A percentile compares a stretch with the other conserved stretches of the same genome.
Evolutionary conservation across 2,329 filamentous ascomycete species (phyloP).

Genomic region (Epicoccum sorghinum): DNA sequence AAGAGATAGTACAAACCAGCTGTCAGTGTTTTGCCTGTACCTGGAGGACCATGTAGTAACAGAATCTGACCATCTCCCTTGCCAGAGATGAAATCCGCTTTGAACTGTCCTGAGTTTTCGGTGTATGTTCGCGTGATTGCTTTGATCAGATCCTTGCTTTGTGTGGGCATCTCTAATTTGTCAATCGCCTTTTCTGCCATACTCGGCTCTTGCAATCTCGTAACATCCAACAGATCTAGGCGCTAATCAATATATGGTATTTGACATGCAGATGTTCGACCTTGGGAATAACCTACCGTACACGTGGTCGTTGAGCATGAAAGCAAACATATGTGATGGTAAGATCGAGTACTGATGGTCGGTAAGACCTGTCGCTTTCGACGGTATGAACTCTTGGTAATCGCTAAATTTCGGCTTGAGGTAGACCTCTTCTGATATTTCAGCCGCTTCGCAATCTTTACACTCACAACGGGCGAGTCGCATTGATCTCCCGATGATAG

Average conservation of each 20-base stretch:
- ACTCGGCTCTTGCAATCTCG: background rate
- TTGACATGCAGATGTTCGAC: too few species aligned
- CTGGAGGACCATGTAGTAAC: constrained; percentile 71
- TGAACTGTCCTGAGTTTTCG: background rate
- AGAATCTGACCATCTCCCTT: constrained; percentile 29
- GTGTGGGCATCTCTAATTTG: background rate
- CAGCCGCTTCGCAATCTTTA: background rate
- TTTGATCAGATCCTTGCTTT: background rate
- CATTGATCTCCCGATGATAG: background rate
- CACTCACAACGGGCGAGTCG: background rate
- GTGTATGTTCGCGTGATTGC: background rate
- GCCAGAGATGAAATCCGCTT: constrained; percentile 53
- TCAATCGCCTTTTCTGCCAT: background rate
- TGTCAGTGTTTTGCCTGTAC: constrained; percentile 89
- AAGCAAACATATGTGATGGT: constrained; percentile 14
- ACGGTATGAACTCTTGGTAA: background rate
- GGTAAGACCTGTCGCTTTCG: background rate
- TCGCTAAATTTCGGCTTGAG: background rate
- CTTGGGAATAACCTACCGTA: constrained; percentile 6
- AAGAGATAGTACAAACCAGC: constrained; percentile 28
- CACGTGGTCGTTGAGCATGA: constrained; percentile 10
- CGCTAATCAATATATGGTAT: background rate
- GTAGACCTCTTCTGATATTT: background rate
- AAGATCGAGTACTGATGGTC: constrained; percentile 9
- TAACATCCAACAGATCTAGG: constrained; percentile 1